Conservation (phyloP, 73 alveolate genomes). For the Tetrahymena borealis region DNA sequence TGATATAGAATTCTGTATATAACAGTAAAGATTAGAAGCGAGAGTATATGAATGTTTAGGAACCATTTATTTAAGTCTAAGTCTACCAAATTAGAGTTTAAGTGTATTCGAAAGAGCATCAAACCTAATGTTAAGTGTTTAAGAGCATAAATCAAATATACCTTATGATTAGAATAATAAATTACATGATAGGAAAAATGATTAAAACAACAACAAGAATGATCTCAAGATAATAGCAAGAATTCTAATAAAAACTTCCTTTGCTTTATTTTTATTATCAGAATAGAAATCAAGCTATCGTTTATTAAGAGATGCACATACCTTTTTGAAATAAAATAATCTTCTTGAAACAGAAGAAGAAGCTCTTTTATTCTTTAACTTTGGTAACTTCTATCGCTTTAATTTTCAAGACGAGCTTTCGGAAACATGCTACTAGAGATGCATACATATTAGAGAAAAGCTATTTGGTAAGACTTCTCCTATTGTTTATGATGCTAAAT, state of each 20-base stretch:
- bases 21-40: background rate
- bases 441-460: background rate
- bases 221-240: background rate
- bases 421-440: background rate
- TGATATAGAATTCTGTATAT: too few relatives aligned
- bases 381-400: background rate
- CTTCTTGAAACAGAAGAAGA: background rate
- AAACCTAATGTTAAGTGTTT: background rate
- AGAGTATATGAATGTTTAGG: background rate
- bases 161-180: background rate
- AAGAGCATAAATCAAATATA: background rate
- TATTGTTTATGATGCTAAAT: background rate
- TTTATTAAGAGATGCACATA: background rate
- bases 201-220: background rate
- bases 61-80: background rate
- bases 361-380: background rate
- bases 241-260: background rate
- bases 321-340: background rate
- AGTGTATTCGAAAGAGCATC: background rate
- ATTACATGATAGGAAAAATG: background rate
- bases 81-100: background rate
- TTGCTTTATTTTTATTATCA: background rate
- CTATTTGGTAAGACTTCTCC: background rate
- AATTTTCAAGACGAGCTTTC: background rate
- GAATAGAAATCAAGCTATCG: background rate